A percentile compares a stretch with the other conserved stretches of the same genome.
Evolutionary conservation across 139 green algal genomes (phyloP).

Genomic region (Gonium pectorale): DNA sequence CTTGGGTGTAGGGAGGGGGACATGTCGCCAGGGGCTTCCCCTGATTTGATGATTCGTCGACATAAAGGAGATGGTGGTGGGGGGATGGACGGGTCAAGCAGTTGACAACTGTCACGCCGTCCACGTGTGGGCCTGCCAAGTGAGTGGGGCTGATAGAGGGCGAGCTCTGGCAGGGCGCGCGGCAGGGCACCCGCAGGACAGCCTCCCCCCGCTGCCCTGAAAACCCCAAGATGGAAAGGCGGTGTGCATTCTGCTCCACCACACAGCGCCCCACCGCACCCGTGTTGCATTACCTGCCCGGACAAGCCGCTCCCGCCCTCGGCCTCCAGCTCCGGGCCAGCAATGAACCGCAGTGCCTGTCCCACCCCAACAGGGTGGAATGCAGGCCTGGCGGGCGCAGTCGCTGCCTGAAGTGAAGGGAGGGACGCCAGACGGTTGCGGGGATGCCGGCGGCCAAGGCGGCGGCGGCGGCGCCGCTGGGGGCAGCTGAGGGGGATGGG

Average conservation of each 20-base stretch:
- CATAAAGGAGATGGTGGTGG: background rate
- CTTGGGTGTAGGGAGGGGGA: background rate
- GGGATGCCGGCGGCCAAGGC: too few relatives aligned
- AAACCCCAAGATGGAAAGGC: too few relatives aligned
- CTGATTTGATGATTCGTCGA: background rate
- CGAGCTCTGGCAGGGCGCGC: too few relatives aligned
- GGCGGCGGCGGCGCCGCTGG: too few relatives aligned
- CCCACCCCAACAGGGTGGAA: conserved; percentile 11
- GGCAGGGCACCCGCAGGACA: background rate
- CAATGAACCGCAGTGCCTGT: background rate
- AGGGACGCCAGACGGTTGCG: too few relatives aligned
- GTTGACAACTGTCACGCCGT: background rate
- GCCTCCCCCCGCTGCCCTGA: background rate
- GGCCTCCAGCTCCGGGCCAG: background rate
- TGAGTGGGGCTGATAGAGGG: too few relatives aligned
- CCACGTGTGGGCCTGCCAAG: too few relatives aligned
- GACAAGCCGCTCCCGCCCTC: background rate
- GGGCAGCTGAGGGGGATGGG: too few relatives aligned
- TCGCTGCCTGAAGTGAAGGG: conserved; percentile 36
- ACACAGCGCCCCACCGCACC: background rate
- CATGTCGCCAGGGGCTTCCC: background rate
- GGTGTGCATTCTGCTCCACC: background rate
- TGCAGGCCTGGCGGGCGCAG: conserved; percentile 44
- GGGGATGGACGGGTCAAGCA: background rate
- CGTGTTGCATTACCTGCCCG: background rate